These are phyloP conservation scores for Secale cereale DNA, from an alignment of 176 grass and related monocot genomes.

Conservation along the genomic window DNA sequence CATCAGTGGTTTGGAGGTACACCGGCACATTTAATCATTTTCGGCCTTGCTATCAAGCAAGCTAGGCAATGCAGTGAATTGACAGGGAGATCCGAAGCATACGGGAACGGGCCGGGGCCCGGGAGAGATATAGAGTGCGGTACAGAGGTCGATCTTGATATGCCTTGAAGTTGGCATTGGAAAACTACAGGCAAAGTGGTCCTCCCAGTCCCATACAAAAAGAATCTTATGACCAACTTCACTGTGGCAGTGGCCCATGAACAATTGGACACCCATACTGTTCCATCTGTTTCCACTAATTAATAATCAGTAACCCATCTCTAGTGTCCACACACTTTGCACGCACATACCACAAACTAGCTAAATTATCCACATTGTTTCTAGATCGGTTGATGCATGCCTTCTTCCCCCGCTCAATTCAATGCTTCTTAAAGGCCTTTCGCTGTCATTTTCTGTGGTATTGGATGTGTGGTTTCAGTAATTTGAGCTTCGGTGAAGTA, in stretches of 20 bases:
- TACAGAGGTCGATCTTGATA: conserved; percentile 27
- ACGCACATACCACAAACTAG: background rate
- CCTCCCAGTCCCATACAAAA: conserved; percentile 39
- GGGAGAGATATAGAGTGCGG: background rate
- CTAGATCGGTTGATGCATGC: background rate
- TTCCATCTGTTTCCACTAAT: conserved; percentile 20
- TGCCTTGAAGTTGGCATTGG: background rate
- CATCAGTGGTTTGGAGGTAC: background rate
- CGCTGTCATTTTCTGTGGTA: background rate
- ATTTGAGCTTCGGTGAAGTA: no score
- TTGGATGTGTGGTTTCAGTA: background rate
- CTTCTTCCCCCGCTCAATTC: background rate
- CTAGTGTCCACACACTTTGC: background rate
- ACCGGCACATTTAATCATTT: background rate
- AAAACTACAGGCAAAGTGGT: conserved; percentile 5
- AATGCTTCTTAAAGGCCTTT: background rate
- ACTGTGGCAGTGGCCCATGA: conserved; percentile 21
- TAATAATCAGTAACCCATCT: background rate
- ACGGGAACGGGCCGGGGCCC: no score
- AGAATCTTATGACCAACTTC: conserved; percentile 35
- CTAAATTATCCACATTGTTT: background rate
- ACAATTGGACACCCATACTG: conserved; percentile 22
- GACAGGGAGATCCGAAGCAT: background rate
- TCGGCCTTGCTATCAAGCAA: conserved; percentile 1
- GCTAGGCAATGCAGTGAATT: background rate